These are phyloP conservation scores for Chaetomium fimeti DNA, from an alignment of 495 filamentous ascomycete species.

Conservation along the genomic window DNA sequence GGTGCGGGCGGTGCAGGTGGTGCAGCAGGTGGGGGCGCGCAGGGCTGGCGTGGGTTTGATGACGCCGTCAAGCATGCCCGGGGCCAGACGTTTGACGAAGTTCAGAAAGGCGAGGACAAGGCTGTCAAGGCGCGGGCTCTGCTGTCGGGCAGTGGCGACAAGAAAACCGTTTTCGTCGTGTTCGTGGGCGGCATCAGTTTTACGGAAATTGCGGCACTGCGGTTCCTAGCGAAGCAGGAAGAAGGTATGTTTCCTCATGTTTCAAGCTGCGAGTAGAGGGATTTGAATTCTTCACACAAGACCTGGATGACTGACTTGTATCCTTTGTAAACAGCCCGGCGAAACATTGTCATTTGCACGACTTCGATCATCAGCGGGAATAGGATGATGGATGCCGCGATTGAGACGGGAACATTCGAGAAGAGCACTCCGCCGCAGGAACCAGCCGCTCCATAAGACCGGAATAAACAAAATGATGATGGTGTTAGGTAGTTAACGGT, in stretches of 20 bases:
- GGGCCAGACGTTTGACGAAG: slow-evolving; percentile 85
- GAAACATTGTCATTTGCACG: slow-evolving; percentile 86
- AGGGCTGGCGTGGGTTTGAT: slow-evolving; percentile 89
- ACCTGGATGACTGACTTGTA: slow-evolving; percentile 7
- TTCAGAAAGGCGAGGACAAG: slow-evolving; percentile 92
- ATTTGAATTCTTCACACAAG: background rate
- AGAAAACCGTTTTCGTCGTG: slow-evolving; percentile 87
- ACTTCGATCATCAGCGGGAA: slow-evolving; percentile 89
- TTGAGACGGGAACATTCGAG: slow-evolving; percentile 69
- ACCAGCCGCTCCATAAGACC: background rate
- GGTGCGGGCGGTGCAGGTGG: slow-evolving; percentile 49
- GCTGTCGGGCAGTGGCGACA: slow-evolving; percentile 67
- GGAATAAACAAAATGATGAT: background rate
- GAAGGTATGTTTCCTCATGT: slow-evolving; percentile 63
- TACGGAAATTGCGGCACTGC: slow-evolving; percentile 90
- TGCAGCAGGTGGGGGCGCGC: slow-evolving; percentile 57
- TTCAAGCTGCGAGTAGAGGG: background rate
- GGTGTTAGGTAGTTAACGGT: too few species aligned
- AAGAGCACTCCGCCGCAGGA: slow-evolving; percentile 32
- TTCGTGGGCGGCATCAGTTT: slow-evolving; percentile 94
- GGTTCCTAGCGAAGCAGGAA: slow-evolving; percentile 86
- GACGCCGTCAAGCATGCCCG: slow-evolving; percentile 80
- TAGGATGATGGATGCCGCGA: slow-evolving; percentile 82
- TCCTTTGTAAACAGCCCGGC: slow-evolving; percentile 46
- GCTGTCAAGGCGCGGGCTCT: slow-evolving; percentile 85